A percentile compares a stretch with the other conserved stretches of the same genome.
These are phyloP conservation scores for Loxodes magnus DNA, from an alignment of 73 alveolate genomes.

Conservation along the genomic window DNA sequence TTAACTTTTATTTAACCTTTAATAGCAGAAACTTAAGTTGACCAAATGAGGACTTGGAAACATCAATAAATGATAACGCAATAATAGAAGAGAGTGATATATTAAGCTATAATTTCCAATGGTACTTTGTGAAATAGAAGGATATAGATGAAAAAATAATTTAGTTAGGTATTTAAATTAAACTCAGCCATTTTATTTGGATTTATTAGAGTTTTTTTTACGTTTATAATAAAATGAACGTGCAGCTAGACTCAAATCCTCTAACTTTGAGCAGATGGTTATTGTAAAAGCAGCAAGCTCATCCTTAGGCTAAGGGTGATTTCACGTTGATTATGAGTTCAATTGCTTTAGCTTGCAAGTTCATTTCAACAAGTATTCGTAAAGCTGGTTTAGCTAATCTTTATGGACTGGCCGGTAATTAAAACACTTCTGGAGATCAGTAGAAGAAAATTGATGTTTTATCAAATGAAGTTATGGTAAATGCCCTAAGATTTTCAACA, in stretches of 20 bases:
- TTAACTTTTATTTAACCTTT: too few species aligned
- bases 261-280: not conserved
- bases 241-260: conserved; percentile 14
- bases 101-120: too few species aligned
- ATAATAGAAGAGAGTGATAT: too few species aligned
- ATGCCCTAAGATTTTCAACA: conserved; percentile 13
- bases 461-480: conserved; percentile 18
- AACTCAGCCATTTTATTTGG: too few species aligned
- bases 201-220: too few species aligned
- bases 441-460: conserved; percentile 24
- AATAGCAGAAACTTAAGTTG: too few species aligned
- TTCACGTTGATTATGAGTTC: conserved; percentile 15
- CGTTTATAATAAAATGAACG: too few species aligned
- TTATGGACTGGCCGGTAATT: conserved; percentile 45
- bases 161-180: too few species aligned
- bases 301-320: conserved; percentile 26
- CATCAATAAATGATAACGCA: too few species aligned
- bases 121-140: too few species aligned
- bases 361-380: conserved; percentile 8
- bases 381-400: conserved; percentile 50
- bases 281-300: conserved; percentile 6
- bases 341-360: conserved; percentile 32
- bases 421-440: conserved; percentile 35
- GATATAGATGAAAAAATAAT: too few species aligned
- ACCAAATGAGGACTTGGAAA: too few species aligned